These are phyloP conservation scores for Trametes punicea DNA, from an alignment of 768 basidiomycete genomes.

Conservation along the genomic window DNA sequence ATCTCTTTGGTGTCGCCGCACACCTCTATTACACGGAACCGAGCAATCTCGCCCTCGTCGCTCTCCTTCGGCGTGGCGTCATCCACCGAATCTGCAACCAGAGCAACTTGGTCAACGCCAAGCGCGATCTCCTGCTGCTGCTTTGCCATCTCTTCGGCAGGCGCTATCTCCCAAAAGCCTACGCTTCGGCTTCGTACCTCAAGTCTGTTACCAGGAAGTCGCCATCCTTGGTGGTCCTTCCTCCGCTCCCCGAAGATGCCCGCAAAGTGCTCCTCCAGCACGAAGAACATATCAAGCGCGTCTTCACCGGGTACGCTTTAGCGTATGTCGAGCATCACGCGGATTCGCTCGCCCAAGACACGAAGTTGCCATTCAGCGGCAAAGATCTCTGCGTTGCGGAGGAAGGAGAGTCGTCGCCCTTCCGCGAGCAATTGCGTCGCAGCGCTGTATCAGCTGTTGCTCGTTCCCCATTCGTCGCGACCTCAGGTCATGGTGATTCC, in stretches of 20 bases:
- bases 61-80: slow-evolving; percentile 53
- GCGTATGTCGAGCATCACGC: slow-evolving; percentile 43
- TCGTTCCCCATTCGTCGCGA: slow-evolving; percentile 64
- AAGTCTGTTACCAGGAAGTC: slow-evolving; percentile 39
- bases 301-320: slow-evolving; percentile 55
- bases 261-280: slow-evolving; percentile 43
- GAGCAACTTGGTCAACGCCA: slow-evolving; percentile 37
- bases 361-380: slow-evolving; percentile 47
- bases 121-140: slow-evolving; percentile 48
- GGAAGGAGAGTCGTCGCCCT: slow-evolving; percentile 20
- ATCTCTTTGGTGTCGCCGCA: slow-evolving; percentile 51
- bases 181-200: slow-evolving; percentile 36
- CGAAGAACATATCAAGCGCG: slow-evolving; percentile 44
- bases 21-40: slow-evolving; percentile 68
- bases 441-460: slow-evolving; percentile 38
- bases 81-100: slow-evolving; percentile 55
- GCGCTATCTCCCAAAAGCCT: slow-evolving; percentile 47
- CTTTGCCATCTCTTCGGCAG: slow-evolving; percentile 67
- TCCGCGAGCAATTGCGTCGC: slow-evolving; percentile 37
- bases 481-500: slow-evolving; percentile 59
- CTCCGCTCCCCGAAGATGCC: slow-evolving; percentile 42
- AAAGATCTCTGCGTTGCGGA: slow-evolving; percentile 9
- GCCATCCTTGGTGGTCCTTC: slow-evolving; percentile 56
- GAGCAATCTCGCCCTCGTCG: slow-evolving; percentile 62
- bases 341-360: slow-evolving; percentile 40